Evolutionary conservation across 1,284 basidiomycete species (phyloP).

Genomic region (Tausonia pullulans): DNA sequence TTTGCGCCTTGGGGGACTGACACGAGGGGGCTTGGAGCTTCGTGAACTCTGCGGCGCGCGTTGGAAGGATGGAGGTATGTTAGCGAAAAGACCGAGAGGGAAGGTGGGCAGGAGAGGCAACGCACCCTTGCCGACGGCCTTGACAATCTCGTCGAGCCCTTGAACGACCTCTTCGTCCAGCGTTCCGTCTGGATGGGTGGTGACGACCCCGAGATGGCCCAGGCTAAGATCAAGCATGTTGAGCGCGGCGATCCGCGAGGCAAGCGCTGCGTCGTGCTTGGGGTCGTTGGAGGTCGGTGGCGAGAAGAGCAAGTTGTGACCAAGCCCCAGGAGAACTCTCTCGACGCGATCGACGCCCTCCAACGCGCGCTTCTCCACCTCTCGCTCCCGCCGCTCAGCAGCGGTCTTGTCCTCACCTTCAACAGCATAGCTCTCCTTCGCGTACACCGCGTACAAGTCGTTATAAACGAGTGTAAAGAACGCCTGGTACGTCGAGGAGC

Average conservation of each 20-base stretch:
- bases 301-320: slow-evolving; percentile 63
- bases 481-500: slow-evolving; percentile 52
- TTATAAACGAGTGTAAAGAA: slow-evolving; percentile 56
- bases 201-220: slow-evolving; percentile 70
- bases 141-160: slow-evolving; percentile 55
- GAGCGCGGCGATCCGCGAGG: slow-evolving; percentile 76
- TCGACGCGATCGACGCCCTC: slow-evolving; percentile 59
- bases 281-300: slow-evolving; percentile 62
- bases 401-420: slow-evolving; percentile 5
- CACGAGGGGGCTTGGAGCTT: slow-evolving; percentile 48
- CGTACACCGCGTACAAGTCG: slow-evolving; percentile 37
- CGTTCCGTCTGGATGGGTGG: slow-evolving; percentile 41
- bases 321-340: slow-evolving; percentile 50
- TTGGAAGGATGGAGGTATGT: background rate
- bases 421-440: slow-evolving; percentile 22
- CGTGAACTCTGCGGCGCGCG: slow-evolving; percentile 46
- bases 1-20: slow-evolving; percentile 64
- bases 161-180: slow-evolving; percentile 38
- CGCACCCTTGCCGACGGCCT: slow-evolving; percentile 64
- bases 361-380: slow-evolving; percentile 29
- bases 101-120: slow-evolving; percentile 14
- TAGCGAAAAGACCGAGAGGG: no score
- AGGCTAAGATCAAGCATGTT: slow-evolving; percentile 78
- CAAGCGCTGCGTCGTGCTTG: slow-evolving; percentile 74
- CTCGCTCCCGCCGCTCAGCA: slow-evolving; percentile 39